Evolutionary conservation across 768 basidiomycete genomes (phyloP), one percentile per base, ranked within the genome.

Genomic region (Rhodocollybia butyracea): DNA sequence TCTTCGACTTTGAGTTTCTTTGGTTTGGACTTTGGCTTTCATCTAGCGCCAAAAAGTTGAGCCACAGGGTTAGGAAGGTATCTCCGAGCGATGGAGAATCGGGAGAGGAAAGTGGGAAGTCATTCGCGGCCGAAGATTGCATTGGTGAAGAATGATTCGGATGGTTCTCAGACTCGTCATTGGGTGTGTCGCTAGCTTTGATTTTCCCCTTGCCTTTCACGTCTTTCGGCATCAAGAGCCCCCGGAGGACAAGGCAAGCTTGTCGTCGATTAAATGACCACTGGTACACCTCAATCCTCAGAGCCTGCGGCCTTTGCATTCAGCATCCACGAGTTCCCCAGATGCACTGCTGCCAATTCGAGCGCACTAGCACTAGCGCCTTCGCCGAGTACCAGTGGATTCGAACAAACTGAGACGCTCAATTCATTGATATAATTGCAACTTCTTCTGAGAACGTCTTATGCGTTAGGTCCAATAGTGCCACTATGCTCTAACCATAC

Each of bases 261-360:
- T 88, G 46, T 87, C 90, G 59, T 91, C 89, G 0, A 91, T 75
- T 61, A 92, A 67, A 64, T 92, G 90, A 0, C 89, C 89, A n/a
- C n/a, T n/a, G n/a, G n/a, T n/a, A 51, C 89, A 92, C 38, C 86
- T 74, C 57, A 92, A 68, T 1, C 79, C 83, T 89, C 88, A 91
- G 7, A 91, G 69, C 40, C 80, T 77, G 51, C 76, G 71, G 34
- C 68, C 68, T 38, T 70, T 70, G 38, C 70, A 73, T 32, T 81
- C 83, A 42, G 74, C 69, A 46, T 71, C 78, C 40, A 66, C 68
- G 11, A 64, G 70, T 5, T 70, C 69, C 5, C 26, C 53, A 17
- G 72, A 69, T n/a, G 82, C 71, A 12, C 76, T 45, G 78, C 75
- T 8, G 51, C 51, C 38, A 53, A n/a, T 30, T 42, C 31, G 13